Evolutionary conservation across 1,139 yeast species (phyloP).

Genomic region (Pichia sp.): DNA sequence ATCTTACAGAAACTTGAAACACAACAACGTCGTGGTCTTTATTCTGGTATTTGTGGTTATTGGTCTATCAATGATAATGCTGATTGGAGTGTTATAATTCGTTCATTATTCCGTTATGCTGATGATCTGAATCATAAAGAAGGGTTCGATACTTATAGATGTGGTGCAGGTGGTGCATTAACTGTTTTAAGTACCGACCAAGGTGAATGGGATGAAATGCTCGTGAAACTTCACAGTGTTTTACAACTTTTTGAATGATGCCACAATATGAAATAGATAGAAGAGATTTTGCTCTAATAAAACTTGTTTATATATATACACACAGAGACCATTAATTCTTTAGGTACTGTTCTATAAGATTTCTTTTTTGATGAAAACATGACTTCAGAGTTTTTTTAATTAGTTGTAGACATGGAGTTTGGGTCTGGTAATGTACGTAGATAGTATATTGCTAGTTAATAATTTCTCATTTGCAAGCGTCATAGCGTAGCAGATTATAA

Average conservation of each 20-base stretch:
- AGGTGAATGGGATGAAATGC: slow-evolving; percentile 95
- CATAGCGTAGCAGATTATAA: too few relatives aligned
- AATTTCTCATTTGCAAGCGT: too few relatives aligned
- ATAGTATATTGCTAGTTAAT: too few relatives aligned
- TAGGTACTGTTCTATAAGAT: too few relatives aligned
- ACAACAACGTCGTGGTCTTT: slow-evolving; percentile 70
- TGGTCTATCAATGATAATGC: slow-evolving; percentile 89
- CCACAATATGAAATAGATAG: too few relatives aligned
- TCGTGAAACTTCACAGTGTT: slow-evolving; percentile 75
- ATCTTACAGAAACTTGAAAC: slow-evolving; percentile 56
- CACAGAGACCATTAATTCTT: too few relatives aligned
- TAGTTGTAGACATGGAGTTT: too few relatives aligned
- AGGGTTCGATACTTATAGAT: slow-evolving; percentile 55
- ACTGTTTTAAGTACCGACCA: slow-evolving; percentile 80
- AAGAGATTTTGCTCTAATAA: too few relatives aligned
- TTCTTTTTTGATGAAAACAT: too few relatives aligned
- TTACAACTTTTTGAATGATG: slow-evolving; percentile 51
- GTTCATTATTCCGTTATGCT: slow-evolving; percentile 73
- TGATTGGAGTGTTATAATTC: slow-evolving; percentile 95
- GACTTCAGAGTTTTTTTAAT: too few relatives aligned
- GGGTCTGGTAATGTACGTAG: too few relatives aligned
- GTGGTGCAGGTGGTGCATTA: slow-evolving; percentile 99
- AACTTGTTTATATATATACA: too few relatives aligned
- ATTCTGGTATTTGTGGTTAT: slow-evolving; percentile 95
- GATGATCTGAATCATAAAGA: slow-evolving; percentile 43